A percentile compares a stretch with the other conserved stretches of the same genome.
Evolutionary conservation across 306 rosid genomes (phyloP).

Genomic region (Rosa lucieae): DNA sequence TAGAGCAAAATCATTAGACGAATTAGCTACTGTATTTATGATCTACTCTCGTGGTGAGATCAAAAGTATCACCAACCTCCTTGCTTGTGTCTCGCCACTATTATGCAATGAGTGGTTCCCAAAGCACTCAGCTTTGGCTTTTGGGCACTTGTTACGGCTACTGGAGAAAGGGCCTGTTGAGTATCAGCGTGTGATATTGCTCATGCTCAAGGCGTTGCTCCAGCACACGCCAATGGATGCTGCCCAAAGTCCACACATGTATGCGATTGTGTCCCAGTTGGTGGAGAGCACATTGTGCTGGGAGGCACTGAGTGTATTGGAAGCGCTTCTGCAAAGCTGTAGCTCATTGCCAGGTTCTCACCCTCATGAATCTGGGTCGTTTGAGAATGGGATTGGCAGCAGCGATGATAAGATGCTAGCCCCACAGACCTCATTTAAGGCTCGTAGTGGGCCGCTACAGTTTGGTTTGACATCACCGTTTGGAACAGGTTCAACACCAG

Average conservation of each 20-base stretch:
- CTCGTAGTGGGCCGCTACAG: conserved; percentile 94
- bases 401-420: conserved; percentile 74
- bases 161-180: conserved; percentile 94
- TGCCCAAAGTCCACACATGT: conserved; percentile 97
- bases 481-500: conserved; percentile 34
- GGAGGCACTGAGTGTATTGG: conserved; percentile 96
- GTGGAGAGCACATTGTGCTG: conserved; percentile 97
- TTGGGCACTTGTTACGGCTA: conserved; percentile 86
- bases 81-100: conserved; percentile 90
- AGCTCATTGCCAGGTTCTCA: conserved; percentile 83
- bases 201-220: conserved; percentile 92
- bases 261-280: conserved; percentile 89
- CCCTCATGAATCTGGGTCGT: conserved; percentile 61
- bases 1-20: conserved; percentile 84
- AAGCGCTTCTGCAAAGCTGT: conserved; percentile 98
- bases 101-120: conserved; percentile 95
- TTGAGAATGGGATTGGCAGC: conserved; percentile 70
- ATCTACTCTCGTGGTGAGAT: conserved; percentile 87
- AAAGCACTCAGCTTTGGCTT: conserved; percentile 86
- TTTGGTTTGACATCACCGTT: conserved; percentile 55
- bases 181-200: conserved; percentile 94
- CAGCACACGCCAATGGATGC: conserved; percentile 99
- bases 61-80: conserved; percentile 71
- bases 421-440: conserved; percentile 87
- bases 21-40: conserved; percentile 80